Evolutionary conservation across 306 rosid species (phyloP).

Genomic region (Morella rubra): DNA sequence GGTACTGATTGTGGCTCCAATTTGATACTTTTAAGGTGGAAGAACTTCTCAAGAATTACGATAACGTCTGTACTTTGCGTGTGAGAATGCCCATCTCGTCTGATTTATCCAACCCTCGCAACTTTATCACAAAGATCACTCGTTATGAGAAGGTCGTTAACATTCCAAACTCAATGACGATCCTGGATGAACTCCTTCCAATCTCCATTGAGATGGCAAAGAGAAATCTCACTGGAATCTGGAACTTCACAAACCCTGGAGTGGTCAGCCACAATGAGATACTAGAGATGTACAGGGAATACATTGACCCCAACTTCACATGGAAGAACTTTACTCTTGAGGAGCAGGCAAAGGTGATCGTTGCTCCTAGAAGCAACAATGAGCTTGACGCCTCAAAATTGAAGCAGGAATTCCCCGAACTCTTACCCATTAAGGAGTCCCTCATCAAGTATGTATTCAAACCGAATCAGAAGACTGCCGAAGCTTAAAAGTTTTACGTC

Average conservation of each 20-base stretch:
- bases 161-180: slow-evolving; percentile 88
- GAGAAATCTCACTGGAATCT: slow-evolving; percentile 81
- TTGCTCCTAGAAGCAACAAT: slow-evolving; percentile 84
- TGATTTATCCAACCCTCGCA: slow-evolving; percentile 71
- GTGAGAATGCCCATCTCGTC: slow-evolving; percentile 93
- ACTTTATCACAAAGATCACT: slow-evolving; percentile 81
- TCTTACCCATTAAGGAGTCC: slow-evolving; percentile 80
- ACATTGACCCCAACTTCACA: slow-evolving; percentile 60
- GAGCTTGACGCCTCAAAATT: slow-evolving; percentile 71
- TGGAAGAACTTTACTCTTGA: slow-evolving; percentile 82
- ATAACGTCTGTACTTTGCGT: slow-evolving; percentile 79
- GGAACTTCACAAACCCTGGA: slow-evolving; percentile 91
- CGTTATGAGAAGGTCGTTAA: slow-evolving; percentile 80
- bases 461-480: slow-evolving; percentile 54
- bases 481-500: slow-evolving; percentile 33
- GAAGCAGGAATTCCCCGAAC: slow-evolving; percentile 70
- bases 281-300: slow-evolving; percentile 68
- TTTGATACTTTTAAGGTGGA: slow-evolving; percentile 55
- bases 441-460: slow-evolving; percentile 71
- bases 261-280: slow-evolving; percentile 95
- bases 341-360: slow-evolving; percentile 90
- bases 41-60: slow-evolving; percentile 75
- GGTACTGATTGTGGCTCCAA: slow-evolving; percentile 11
- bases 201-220: slow-evolving; percentile 83
- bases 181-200: slow-evolving; percentile 87